phyloP scores from a whole-genome alignment of 2,329 filamentous ascomycete species.

The Dactylellina leptospora region DNA sequence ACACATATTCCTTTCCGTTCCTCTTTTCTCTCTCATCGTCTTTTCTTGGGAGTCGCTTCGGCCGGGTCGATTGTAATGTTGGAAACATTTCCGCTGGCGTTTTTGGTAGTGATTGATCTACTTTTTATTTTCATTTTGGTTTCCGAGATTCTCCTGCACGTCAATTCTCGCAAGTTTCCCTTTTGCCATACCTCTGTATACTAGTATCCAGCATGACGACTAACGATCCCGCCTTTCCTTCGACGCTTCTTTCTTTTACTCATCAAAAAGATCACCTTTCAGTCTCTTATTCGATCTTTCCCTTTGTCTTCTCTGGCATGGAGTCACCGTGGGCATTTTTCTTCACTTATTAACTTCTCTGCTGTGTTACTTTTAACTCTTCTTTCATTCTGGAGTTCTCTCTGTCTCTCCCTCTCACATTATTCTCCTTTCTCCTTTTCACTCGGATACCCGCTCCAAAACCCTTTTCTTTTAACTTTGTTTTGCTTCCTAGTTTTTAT shows the following conservation, averaged over 20 bases:
- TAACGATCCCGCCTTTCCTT: slow-evolving; percentile 31
- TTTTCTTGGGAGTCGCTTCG: slow-evolving; percentile 52
- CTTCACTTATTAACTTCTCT: slow-evolving; percentile 14
- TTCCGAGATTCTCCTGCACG: slow-evolving; percentile 1
- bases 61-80: slow-evolving; percentile 53
- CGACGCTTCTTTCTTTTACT: slow-evolving; percentile 22
- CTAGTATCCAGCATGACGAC: slow-evolving; percentile 49
- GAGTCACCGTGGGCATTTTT: slow-evolving; percentile 45
- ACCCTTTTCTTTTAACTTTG: slow-evolving; percentile 3
- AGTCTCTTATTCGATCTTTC: slow-evolving; percentile 16
- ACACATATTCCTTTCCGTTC: slow-evolving; percentile 21
- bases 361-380: no score
- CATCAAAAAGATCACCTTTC: slow-evolving; percentile 15
- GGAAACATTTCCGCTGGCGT: slow-evolving; percentile 53
- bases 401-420: slow-evolving; percentile 2
- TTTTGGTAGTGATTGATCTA: slow-evolving; percentile 16
- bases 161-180: slow-evolving; percentile 13
- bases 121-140: neutral
- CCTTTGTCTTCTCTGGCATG: slow-evolving; percentile 53
- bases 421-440: slow-evolving; percentile 17
- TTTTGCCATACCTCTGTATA: slow-evolving; percentile 39
- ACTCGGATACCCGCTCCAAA: slow-evolving; percentile 50
- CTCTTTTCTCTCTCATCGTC: slow-evolving; percentile 29
- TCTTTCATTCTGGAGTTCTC: slow-evolving; percentile 28
- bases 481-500: no score